Evolutionary conservation across 495 filamentous ascomycete genomes (phyloP), one percentile per base, ranked within the genome.

Genomic region (Talaromyces proteolyticus): DNA sequence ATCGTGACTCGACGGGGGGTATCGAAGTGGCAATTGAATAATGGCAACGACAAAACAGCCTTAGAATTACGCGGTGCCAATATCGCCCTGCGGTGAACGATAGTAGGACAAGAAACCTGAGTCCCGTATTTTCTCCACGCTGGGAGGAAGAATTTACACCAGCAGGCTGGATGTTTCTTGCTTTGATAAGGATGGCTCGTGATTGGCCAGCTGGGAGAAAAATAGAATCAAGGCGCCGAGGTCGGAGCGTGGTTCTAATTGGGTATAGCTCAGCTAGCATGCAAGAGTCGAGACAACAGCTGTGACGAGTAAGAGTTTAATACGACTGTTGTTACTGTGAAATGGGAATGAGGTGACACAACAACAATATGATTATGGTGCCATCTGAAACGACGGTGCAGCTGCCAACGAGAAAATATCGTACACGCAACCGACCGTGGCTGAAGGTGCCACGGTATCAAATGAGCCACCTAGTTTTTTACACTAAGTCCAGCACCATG

Each of bases 1-100:
- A 67, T 67, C 42, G 44, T 62, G 43, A 40, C 22, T 49, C 47
- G 38, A 41, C 18, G 38, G 18, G 38, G n/a, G n/a, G n/a, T n/a
- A n/a, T n/a, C n/a, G n/a, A n/a, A n/a, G n/a, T n/a, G n/a, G 29
- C 29, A 34, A 34, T 34, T 34, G 29, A 34, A 34, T 34, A 34
- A 34, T 10, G 29, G 29, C 1, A 14, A 34, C 29, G 14, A 34
- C 29, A 34, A 34, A 34, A 34, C 29, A 10, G 29, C 29, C 29
- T 34, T 34, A 1, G 14, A 34, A 34, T 34, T 14, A 2, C 8
- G 14, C 29, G 14, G 14, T 14, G 29, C 8, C 29, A 14, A 14
- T 34, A 34, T 14, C 14, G 4, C 29, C 8, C 29, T 34, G 14
- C 29, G 14, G 14, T 34, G 8, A 34, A 34, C 29, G 14, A 34